phyloP scores from a whole-genome alignment of 2,329 filamentous ascomycete species.

The Raffaelea deltoideospora region DNA sequence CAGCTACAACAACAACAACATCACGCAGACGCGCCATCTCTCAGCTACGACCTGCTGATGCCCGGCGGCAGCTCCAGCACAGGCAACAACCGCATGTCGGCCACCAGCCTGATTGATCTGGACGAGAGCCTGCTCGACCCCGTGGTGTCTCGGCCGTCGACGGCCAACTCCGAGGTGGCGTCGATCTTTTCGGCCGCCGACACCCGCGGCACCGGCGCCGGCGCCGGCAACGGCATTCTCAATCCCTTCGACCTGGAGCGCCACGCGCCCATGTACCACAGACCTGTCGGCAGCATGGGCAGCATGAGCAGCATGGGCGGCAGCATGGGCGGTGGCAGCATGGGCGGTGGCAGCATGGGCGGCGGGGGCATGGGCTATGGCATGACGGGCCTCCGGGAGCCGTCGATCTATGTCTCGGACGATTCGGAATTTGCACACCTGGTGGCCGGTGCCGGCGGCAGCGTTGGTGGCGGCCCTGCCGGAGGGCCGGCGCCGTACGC shows the following conservation, averaged over 20 bases:
- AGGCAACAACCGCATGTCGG: conserved; percentile 18
- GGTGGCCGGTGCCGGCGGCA: conserved; percentile 2
- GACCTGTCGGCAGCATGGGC: too few relatives aligned
- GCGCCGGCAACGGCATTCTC: too few relatives aligned
- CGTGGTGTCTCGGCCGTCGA: conserved; percentile 39
- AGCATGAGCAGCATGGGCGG: too few relatives aligned
- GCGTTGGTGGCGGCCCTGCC: not conserved
- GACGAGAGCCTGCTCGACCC: conserved; percentile 26
- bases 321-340: too few relatives aligned
- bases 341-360: too few relatives aligned
- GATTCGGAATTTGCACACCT: conserved; percentile 34
- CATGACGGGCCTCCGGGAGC: conserved; percentile 26
- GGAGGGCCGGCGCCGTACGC: too few relatives aligned
- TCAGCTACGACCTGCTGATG: conserved; percentile 19
- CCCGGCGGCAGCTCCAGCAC: conserved; percentile 5
- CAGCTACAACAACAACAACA: conserved; percentile 17
- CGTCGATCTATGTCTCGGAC: conserved; percentile 46
- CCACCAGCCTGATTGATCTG: conserved; percentile 20
- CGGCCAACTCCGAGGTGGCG: conserved; percentile 41
- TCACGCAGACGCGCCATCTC: conserved; percentile 24
- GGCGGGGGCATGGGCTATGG: too few relatives aligned
- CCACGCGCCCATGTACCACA: conserved; percentile 40
- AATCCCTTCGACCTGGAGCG: conserved; percentile 50
- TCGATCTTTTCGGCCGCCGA: conserved; percentile 42
- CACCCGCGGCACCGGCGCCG: conserved; percentile 34